Percentiles rank a stretch among this genome's conserved stretches.
Evolutionary conservation across 139 green algal genomes (phyloP).

Genomic region (Pseudopediastrum boryanum): DNA sequence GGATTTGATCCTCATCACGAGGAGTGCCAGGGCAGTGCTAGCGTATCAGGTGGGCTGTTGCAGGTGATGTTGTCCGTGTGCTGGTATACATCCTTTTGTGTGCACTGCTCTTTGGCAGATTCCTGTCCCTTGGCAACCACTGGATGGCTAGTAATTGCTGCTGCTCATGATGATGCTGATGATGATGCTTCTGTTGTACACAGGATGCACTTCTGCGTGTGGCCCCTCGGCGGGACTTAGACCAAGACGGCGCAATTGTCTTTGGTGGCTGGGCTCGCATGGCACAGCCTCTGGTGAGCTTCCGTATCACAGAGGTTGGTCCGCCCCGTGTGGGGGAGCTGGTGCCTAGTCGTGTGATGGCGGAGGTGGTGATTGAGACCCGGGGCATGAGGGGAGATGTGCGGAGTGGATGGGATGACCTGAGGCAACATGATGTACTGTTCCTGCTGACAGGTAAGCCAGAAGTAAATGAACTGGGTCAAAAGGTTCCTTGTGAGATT

Average conservation of each 20-base stretch:
- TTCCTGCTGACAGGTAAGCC: slow-evolving; percentile 85
- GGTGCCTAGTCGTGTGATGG: slow-evolving; percentile 84
- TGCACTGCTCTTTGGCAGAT: too few species aligned
- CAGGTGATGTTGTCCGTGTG: too few species aligned
- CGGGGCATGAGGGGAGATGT: slow-evolving; percentile 65
- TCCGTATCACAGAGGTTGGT: slow-evolving; percentile 54
- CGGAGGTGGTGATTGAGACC: slow-evolving; percentile 79
- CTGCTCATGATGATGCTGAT: too few species aligned
- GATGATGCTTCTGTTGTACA: too few species aligned
- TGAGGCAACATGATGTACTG: slow-evolving; percentile 94
- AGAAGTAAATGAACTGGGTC: too few species aligned
- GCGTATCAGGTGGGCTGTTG: too few species aligned
- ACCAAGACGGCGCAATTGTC: slow-evolving; percentile 45
- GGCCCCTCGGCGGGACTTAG: slow-evolving; percentile 58
- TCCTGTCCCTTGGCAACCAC: too few species aligned
- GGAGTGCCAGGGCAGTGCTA: too few species aligned
- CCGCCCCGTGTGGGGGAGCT: slow-evolving; percentile 85
- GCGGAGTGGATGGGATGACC: slow-evolving; percentile 88
- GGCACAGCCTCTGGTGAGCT: slow-evolving; percentile 72
- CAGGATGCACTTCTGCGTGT: slow-evolving; percentile 82
- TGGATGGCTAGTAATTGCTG: too few species aligned
- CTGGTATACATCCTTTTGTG: too few species aligned
- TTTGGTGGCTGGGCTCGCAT: slow-evolving; percentile 96
- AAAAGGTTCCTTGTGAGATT: too few species aligned
- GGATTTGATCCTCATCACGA: too few species aligned